Percentiles rank a stretch among this genome's conserved stretches.
Evolutionary conservation across 768 basidiomycete genomes (phyloP).

Genomic region (Lentinula sp.): DNA sequence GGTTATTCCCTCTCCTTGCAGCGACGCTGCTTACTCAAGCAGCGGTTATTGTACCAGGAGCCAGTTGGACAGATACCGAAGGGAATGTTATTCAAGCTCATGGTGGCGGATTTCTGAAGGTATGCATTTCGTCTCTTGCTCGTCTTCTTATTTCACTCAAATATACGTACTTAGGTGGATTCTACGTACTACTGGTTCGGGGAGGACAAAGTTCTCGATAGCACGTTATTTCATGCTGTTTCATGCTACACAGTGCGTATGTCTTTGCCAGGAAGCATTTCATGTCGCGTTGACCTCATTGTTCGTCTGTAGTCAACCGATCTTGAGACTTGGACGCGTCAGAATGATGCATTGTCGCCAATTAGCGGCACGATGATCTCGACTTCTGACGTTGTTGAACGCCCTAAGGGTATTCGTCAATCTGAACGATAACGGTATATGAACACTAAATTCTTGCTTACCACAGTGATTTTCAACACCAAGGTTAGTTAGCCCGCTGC

Average conservation of each 20-base stretch:
- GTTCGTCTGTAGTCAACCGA: slow-evolving; percentile 34
- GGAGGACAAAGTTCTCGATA: slow-evolving; percentile 53
- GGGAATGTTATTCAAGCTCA: slow-evolving; percentile 61
- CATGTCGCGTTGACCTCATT: not conserved
- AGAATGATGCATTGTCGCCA: slow-evolving; percentile 52
- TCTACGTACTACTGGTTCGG: slow-evolving; percentile 58
- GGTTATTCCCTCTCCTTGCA: slow-evolving; percentile 10
- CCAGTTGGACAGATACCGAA: slow-evolving; percentile 55
- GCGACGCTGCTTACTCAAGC: slow-evolving; percentile 17
- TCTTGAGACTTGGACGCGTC: slow-evolving; percentile 47
- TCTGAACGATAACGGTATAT: not conserved
- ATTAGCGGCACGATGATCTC: slow-evolving; percentile 51
- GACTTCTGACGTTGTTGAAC: slow-evolving; percentile 50
- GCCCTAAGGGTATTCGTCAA: slow-evolving; percentile 46
- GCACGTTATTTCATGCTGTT: slow-evolving; percentile 50
- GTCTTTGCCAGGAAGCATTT: not conserved
- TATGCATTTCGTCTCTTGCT: slow-evolving; percentile 11
- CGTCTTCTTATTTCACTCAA: not conserved
- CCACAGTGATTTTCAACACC: slow-evolving; percentile 46
- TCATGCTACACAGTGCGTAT: slow-evolving; percentile 45
- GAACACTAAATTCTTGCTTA: not conserved
- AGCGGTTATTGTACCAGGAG: slow-evolving; percentile 53
- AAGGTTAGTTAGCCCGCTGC: slow-evolving; percentile 23
- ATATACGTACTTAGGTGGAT: slow-evolving; percentile 29
- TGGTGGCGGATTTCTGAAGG: slow-evolving; percentile 54